Conservation (phyloP, 1,284 basidiomycete species). For the Cryptococcus maquisensis region DNA sequence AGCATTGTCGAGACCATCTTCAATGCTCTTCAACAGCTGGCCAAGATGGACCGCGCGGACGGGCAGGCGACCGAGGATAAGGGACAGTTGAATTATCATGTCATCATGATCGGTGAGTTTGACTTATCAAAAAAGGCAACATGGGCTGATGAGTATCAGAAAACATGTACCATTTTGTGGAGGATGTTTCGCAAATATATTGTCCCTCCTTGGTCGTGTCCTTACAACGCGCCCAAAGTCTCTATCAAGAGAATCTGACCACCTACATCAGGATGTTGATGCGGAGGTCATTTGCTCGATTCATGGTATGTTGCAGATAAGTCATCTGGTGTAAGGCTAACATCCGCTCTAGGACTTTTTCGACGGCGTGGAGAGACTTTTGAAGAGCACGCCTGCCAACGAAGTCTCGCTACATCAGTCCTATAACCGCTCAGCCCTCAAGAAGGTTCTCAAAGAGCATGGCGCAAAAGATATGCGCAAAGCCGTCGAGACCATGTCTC, state of each 20-base stretch:
- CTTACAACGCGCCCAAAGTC: constrained; percentile 67
- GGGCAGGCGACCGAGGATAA: constrained; percentile 75
- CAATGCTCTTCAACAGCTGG: constrained; percentile 87
- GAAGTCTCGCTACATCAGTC: constrained; percentile 73
- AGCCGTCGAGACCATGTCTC: constrained; percentile 74
- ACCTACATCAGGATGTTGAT: constrained; percentile 85
- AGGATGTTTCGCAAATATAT: constrained; percentile 67
- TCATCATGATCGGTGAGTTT: constrained; percentile 81
- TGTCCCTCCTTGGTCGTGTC: constrained; percentile 60
- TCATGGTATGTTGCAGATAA: constrained; percentile 62
- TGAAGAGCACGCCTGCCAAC: constrained; percentile 72
- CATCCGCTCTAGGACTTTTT: constrained; percentile 72
- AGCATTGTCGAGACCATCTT: constrained; percentile 85
- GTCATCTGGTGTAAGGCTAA: constrained; percentile 1
- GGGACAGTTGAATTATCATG: constrained; percentile 92
- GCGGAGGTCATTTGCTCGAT: constrained; percentile 76
- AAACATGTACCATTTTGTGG: constrained; percentile 91
- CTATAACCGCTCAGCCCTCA: constrained; percentile 72
- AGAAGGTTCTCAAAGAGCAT: constrained; percentile 81
- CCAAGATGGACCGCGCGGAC: constrained; percentile 72
- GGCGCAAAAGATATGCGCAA: constrained; percentile 82
- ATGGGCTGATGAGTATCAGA: constrained; percentile 54
- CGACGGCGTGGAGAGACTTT: constrained; percentile 79
- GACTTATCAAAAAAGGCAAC: neutral
- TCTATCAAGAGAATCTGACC: constrained; percentile 81